Evolutionary conservation across 768 basidiomycete species (phyloP).

Genomic region (Mycena maculata): DNA sequence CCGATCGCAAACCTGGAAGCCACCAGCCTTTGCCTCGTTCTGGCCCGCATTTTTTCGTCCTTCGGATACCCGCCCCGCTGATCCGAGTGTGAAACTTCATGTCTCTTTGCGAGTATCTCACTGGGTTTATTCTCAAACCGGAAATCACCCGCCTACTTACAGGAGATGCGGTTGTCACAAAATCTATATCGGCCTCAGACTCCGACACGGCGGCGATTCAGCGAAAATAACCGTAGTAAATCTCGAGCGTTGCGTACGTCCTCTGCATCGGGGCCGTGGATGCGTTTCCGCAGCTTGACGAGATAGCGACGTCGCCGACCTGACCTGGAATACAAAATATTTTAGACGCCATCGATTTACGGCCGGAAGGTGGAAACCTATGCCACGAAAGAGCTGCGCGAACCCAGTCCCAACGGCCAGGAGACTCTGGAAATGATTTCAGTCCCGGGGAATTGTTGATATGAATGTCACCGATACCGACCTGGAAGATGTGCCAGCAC

Average conservation of each 20-base stretch:
- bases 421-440: conserved; percentile 53
- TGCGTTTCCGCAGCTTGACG: conserved; percentile 69
- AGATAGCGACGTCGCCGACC: conserved; percentile 76
- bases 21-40: no score
- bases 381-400: conserved; percentile 70
- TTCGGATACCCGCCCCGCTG: no score
- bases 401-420: conserved; percentile 80
- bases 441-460: background rate
- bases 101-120: no score
- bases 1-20: no score
- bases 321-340: conserved; percentile 56
- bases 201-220: no score
- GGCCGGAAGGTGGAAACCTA: conserved; percentile 55
- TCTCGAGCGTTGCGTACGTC: conserved; percentile 56
- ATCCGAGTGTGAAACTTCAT: no score
- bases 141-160: no score
- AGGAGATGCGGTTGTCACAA: no score
- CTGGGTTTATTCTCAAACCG: no score
- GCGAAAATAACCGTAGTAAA: background rate
- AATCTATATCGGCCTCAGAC: no score
- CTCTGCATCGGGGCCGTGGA: conserved; percentile 63
- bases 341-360: background rate
- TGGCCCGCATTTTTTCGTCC: no score
- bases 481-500: conserved; percentile 67
- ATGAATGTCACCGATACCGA: no score